Evolutionary conservation across 2,329 filamentous ascomycete species (phyloP), one percentile per base, ranked within the genome.

Genomic region (Fusarium sterilihyphosum): DNA sequence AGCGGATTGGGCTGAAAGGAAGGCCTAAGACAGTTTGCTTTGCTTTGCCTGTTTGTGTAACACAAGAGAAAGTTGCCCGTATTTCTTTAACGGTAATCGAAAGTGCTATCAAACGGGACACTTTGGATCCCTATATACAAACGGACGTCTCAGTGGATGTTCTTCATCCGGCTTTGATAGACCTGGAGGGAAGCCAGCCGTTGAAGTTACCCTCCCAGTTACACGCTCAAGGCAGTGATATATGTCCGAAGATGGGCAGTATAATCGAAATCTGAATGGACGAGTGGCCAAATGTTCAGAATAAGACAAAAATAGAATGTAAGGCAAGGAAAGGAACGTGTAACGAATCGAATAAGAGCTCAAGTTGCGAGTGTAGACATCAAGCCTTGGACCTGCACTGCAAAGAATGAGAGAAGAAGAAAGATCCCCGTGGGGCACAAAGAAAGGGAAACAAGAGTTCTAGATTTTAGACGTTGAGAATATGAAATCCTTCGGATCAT

Each of bases 281-380:
- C n/a, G 22, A 49, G 46, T 24, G 14, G 37, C 46, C 54, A 54
- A 47, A 57, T 37, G n/a, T 17, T 61, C 35, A 43, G 47, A 56
- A 35, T n/a, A 31, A 17, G 40, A 24, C 26, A 47, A 37, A n/a
- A 52, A 56, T 43, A 43, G 50, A 44, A 53, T 38, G 37, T 35
- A 73, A 75, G 52, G 40, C 57, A 71, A 75, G 56, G 73, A 75
- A 62, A 75, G 56, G 73, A 75, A 62, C 33, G 61, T 75, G 59
- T 47, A 43, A 60, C 70, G 73, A 73, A 75, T 68, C 33, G 58
- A 63, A 74, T 29, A 44, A 73, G 46, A 61, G 53, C 18, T 58
- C 53, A 64, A 46, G 56, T 44, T 63, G 63, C 33, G 64, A 75
- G 66, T 49, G 57, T 74, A 75, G 74, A 66, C 68, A 68, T 73